Base-by-base conservation (phyloP, 164 flowering plant species). In the Vitis rupestris region DNA sequence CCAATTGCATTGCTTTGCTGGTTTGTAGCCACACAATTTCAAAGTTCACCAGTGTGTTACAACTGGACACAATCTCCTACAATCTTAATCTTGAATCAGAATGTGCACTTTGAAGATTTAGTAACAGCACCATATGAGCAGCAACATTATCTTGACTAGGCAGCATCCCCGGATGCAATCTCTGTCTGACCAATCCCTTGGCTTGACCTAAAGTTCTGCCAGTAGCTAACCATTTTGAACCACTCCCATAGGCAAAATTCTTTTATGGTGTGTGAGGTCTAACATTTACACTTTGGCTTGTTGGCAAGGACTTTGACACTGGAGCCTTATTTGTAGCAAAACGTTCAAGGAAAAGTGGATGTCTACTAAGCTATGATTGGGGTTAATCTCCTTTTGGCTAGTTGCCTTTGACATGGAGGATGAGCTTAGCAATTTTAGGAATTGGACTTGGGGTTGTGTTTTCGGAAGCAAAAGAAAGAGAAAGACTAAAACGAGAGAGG, bases 121-220 rank as follows among this genome's bases (percentile, higher is more conserved):
- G 89, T 91, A 23, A 95, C 94, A 71, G 90, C 91, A 73, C 98
- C 98, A 81, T 91, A 93, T 95, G 99, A 66, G 94, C 97, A 64
- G 94, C 90, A 31, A 94, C 93, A 61, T 86, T 88, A 77, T 89
- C 91, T 72, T 75, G 92, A 78, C 76, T 85, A n/a, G 97, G 87
- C 70, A 91, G 59, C 88, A 95, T 67, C 72, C 99, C 99, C 49
- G 97, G 97, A 81, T 95, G 99, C 67, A 80, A 64, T 76, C 97
- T 85, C 75, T 86, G 87, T 75, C 73, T 80, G 19, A 69, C 55
- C 31, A 84, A 76, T 65, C 84, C 85, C 79, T 85, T 88, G 29
- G 66, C 66, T 72, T 79, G 84, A 63, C 66, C 57, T 37, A 83
- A 70, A 66, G 72, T 69, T 76, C 72, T 86, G 71, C 72, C 68